Percentiles rank a stretch among this genome's conserved stretches.
phyloP scores from a whole-genome alignment of 1,284 basidiomycete genomes.

The Rhodotorula sp. region DNA sequence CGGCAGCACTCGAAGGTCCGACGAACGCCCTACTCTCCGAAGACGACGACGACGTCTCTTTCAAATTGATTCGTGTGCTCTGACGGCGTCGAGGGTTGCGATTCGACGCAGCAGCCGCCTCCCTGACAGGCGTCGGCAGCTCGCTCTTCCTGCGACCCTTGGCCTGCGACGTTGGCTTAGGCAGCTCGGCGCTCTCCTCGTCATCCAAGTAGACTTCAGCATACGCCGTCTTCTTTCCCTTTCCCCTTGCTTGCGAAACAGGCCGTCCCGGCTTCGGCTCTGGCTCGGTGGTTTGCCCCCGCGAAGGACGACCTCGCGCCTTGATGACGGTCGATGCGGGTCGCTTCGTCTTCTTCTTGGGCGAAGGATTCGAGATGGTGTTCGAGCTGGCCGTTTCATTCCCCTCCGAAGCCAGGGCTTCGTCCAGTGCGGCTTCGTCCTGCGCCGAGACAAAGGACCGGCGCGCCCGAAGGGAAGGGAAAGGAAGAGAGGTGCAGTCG shows the following conservation, averaged over 20 bases:
- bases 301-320: background rate
- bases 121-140: background rate
- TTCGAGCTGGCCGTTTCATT: background rate
- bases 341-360: background rate
- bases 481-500: background rate
- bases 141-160: background rate
- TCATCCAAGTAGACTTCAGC: background rate
- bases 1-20: background rate
- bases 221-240: background rate
- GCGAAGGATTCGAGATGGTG: background rate
- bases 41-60: background rate
- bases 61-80: background rate
- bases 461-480: background rate
- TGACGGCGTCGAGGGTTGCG: background rate
- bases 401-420: background rate
- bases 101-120: background rate
- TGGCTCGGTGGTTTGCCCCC: background rate
- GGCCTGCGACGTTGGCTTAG: background rate
- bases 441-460: background rate
- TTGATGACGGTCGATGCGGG: background rate
- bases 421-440: background rate
- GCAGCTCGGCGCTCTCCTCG: background rate
- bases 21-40: background rate
- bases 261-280: background rate
- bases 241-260: background rate